Percentiles rank a stretch among this genome's conserved stretches.
Evolutionary conservation across 371 early-diverging fungal genomes (phyloP).

Genomic region (Syncephalastrum contaminatum): DNA sequence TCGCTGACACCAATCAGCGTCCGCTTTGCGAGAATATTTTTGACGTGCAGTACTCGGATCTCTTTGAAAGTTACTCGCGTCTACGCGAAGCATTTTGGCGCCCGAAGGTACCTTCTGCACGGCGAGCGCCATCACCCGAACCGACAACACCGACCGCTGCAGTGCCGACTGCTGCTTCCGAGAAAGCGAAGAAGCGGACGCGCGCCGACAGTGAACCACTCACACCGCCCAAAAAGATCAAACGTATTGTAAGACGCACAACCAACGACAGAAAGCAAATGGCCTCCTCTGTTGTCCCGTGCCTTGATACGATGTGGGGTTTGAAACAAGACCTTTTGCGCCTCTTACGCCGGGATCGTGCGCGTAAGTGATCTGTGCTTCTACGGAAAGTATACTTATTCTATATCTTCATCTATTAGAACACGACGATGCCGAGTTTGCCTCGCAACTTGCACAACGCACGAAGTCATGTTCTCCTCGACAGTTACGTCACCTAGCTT

Average conservation of each 20-base stretch:
- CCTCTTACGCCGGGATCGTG: slow-evolving; percentile 2
- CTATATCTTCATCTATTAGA: too few relatives aligned
- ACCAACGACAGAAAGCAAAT: background rate
- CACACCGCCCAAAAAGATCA: background rate
- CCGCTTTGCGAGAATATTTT: slow-evolving; percentile 12
- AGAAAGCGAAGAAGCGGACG: too few relatives aligned
- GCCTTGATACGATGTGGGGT: background rate
- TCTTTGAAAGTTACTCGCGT: slow-evolving; percentile 8
- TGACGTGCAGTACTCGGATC: slow-evolving; percentile 9
- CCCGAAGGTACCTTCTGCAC: background rate
- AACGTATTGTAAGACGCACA: too few relatives aligned
- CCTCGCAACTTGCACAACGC: too few relatives aligned
- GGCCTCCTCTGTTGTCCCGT: background rate
- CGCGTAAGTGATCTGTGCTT: background rate
- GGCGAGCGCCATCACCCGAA: background rate
- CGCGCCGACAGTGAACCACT: slow-evolving; percentile 1
- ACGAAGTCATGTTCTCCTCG: too few relatives aligned
- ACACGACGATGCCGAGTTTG: too few relatives aligned
- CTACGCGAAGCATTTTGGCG: slow-evolving; percentile 10
- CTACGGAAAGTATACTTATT: background rate
- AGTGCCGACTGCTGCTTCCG: too few relatives aligned
- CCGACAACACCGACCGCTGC: background rate
- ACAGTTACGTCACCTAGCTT: too few relatives aligned
- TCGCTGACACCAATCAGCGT: too few relatives aligned
- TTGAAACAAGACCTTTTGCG: slow-evolving; percentile 4